Conservation (phyloP, 148 eudicot species). For the Salicornia ramosissima region DNA sequence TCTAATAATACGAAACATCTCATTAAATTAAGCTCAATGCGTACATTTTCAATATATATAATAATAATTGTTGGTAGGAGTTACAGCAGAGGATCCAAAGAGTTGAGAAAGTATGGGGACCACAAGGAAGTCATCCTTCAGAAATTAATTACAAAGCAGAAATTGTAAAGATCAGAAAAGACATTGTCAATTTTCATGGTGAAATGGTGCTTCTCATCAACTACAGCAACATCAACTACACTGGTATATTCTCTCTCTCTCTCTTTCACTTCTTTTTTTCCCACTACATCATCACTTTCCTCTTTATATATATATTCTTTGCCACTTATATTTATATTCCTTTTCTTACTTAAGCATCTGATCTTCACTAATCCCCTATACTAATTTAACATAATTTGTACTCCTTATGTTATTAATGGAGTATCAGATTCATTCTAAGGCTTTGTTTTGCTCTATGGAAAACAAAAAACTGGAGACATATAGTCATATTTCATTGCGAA, state of each 20-base stretch:
- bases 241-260: slow-evolving; percentile 43
- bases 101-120: slow-evolving; percentile 43
- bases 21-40: no score
- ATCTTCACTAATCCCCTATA: slow-evolving; percentile 9
- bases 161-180: slow-evolving; percentile 57
- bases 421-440: slow-evolving; percentile 20
- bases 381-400: slow-evolving; percentile 3
- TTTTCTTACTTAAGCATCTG: not conserved
- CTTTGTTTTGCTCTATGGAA: no score
- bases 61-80: slow-evolving; percentile 52
- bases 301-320: not conserved
- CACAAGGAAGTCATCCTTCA: slow-evolving; percentile 42
- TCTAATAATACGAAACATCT: no score
- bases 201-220: slow-evolving; percentile 84
- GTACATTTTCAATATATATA: no score
- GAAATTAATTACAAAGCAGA: slow-evolving; percentile 45
- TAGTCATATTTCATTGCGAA: no score
- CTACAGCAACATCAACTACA: slow-evolving; percentile 81
- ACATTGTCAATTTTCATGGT: slow-evolving; percentile 80
- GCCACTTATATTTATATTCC: not conserved
- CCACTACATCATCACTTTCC: slow-evolving; percentile 1
- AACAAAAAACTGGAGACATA: no score
- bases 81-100: slow-evolving; percentile 55
- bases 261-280: not conserved
- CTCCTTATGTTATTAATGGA: not conserved